A percentile compares a stretch with the other conserved stretches of the same genome.
These are phyloP conservation scores for Candida caryicola DNA, from an alignment of 805 yeast genomes.

Conservation along the genomic window DNA sequence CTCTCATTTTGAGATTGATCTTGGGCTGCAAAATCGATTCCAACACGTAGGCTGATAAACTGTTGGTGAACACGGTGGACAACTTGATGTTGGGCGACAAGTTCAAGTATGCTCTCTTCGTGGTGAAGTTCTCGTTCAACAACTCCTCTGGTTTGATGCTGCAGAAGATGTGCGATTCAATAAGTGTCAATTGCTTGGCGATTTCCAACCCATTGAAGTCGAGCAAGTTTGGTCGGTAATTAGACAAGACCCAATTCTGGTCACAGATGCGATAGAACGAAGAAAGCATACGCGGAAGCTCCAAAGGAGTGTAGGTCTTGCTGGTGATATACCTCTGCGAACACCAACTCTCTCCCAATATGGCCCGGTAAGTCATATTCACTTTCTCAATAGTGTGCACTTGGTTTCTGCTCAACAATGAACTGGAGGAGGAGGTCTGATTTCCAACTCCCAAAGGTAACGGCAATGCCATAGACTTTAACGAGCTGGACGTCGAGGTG, in stretches of 20 bases:
- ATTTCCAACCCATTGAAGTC: slow-evolving; percentile 69
- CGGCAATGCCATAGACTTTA: slow-evolving; percentile 40
- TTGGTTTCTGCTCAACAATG: slow-evolving; percentile 40
- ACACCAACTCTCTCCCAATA: slow-evolving; percentile 51
- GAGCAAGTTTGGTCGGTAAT: slow-evolving; percentile 49
- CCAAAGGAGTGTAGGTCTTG: slow-evolving; percentile 28
- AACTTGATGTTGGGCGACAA: slow-evolving; percentile 62
- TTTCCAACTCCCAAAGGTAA: slow-evolving; percentile 44
- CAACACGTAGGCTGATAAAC: slow-evolving; percentile 67
- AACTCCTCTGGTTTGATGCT: slow-evolving; percentile 64
- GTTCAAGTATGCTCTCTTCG: slow-evolving; percentile 55
- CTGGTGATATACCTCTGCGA: slow-evolving; percentile 26
- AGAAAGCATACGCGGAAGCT: slow-evolving; percentile 35
- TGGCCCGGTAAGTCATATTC: slow-evolving; percentile 51
- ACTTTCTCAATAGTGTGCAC: slow-evolving; percentile 46
- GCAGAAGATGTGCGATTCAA: slow-evolving; percentile 67
- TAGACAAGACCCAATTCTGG: slow-evolving; percentile 56
- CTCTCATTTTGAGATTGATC: slow-evolving; percentile 47
- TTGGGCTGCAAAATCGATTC: slow-evolving; percentile 63
- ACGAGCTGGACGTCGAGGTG: slow-evolving; percentile 41
- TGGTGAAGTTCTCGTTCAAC: slow-evolving; percentile 59
- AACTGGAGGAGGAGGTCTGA: slow-evolving; percentile 38
- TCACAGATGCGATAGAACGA: slow-evolving; percentile 52
- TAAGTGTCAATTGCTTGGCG: slow-evolving; percentile 72
- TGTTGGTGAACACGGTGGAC: slow-evolving; percentile 66